A percentile compares a stretch with the other conserved stretches of the same genome.
Conservation (phyloP, 805 yeast genomes). For the Suhomyces sp. region DNA sequence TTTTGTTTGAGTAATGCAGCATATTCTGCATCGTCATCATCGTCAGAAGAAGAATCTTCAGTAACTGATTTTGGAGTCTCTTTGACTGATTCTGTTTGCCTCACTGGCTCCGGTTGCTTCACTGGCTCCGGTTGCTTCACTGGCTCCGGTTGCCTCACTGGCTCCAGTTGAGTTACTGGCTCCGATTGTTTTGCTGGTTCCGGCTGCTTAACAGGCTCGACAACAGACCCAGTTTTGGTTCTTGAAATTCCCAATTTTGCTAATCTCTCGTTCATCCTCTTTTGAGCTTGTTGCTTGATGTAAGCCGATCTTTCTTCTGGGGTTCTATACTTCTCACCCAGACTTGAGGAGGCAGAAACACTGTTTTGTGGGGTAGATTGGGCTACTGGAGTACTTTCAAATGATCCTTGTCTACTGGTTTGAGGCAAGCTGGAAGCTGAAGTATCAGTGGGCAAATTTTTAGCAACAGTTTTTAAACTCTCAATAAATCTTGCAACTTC, state of each 20-base stretch:
- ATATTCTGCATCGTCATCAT: constrained; percentile 48
- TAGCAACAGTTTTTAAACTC: constrained; percentile 50
- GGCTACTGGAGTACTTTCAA: constrained; percentile 7
- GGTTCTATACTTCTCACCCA: constrained; percentile 32
- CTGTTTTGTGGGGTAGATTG: no score
- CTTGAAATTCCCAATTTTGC: constrained; percentile 74
- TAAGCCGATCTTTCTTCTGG: constrained; percentile 75
- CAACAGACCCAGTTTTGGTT: constrained; percentile 21
- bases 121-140: background rate
- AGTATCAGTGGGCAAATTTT: no score
- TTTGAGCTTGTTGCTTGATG: constrained; percentile 73
- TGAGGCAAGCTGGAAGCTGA: constrained; percentile 8
- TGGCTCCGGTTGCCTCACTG: constrained; percentile 1
- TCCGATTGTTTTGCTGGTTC: background rate
- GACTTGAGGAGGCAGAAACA: constrained; percentile 10
- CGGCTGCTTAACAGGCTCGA: constrained; percentile 1
- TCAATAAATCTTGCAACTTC: constrained; percentile 62
- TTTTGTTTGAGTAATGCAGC: constrained; percentile 47
- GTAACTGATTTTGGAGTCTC: constrained; percentile 1
- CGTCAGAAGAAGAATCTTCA: constrained; percentile 20
- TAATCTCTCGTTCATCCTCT: constrained; percentile 78
- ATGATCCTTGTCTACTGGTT: no score
- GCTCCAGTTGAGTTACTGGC: constrained; percentile 2
- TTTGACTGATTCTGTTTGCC: background rate
- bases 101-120: constrained; percentile 2